Percentiles rank a stretch among this genome's conserved stretches.
Evolutionary conservation across 139 green algal genomes (phyloP).

Genomic region (Tetradesmus lagerheimii): DNA sequence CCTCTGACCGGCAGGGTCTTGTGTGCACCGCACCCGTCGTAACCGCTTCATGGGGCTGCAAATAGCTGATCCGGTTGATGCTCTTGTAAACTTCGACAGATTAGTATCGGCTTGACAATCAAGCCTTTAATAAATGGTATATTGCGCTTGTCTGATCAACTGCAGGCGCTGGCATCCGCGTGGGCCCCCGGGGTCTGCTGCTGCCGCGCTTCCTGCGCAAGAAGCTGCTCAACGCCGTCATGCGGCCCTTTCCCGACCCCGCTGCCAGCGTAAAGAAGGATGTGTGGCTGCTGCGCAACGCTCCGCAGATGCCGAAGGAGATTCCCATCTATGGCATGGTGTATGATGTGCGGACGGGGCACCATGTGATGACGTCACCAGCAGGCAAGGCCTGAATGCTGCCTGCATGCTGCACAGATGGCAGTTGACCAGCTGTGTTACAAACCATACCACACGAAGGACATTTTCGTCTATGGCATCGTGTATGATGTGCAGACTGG

Average conservation of each 20-base stretch:
- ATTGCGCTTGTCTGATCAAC: neutral
- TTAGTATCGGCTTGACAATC: no score
- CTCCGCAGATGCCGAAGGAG: constrained; percentile 31
- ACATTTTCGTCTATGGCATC: constrained; percentile 43
- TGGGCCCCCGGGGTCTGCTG: neutral
- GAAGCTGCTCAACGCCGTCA: constrained; percentile 26
- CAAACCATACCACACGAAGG: no score
- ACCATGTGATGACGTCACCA: constrained; percentile 39
- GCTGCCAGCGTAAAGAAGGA: constrained; percentile 24
- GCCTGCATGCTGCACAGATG: no score
- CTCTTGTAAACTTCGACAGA: neutral
- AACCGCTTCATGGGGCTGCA: no score
- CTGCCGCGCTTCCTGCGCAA: constrained; percentile 4
- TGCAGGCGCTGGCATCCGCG: constrained; percentile 9
- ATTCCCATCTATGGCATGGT: constrained; percentile 49
- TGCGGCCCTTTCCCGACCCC: constrained; percentile 33
- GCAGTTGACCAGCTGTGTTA: neutral
- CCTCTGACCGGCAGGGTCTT: no score
- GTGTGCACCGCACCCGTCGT: no score
- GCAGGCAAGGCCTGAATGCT: constrained; percentile 14
- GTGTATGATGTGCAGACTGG: constrained; percentile 49
- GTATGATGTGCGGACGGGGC: constrained; percentile 44
- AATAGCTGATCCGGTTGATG: neutral
- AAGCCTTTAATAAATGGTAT: no score
- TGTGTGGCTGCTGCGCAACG: constrained; percentile 35